These are phyloP conservation scores for Phialophora verrucosa DNA, from an alignment of 2,329 filamentous ascomycete species.

Conservation along the genomic window DNA sequence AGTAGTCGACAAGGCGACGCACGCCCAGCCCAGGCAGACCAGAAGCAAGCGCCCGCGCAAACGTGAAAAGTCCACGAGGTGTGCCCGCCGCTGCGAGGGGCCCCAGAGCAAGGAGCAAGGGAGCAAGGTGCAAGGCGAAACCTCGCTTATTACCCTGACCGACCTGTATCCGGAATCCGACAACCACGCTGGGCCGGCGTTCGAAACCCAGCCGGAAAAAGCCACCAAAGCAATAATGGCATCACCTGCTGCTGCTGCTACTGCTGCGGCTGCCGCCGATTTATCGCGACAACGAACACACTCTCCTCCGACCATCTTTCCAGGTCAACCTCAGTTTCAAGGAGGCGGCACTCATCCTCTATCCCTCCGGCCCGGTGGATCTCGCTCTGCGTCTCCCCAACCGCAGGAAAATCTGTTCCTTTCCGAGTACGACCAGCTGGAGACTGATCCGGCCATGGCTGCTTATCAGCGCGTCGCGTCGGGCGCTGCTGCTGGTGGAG, in stretches of 20 bases:
- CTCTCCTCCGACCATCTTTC: slow-evolving; percentile 9
- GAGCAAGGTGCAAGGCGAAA: not conserved
- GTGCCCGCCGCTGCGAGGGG: too few species aligned
- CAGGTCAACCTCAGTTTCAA: slow-evolving; percentile 11
- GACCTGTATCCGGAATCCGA: not conserved
- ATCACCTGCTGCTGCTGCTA: not conserved
- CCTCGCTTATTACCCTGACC: not conserved
- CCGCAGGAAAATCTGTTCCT: slow-evolving; percentile 15
- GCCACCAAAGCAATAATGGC: not conserved
- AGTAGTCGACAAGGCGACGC: not conserved
- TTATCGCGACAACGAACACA: slow-evolving; percentile 15
- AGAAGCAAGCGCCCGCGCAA: not conserved
- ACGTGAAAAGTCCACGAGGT: too few species aligned
- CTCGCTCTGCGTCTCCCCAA: slow-evolving; percentile 33
- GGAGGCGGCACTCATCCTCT: slow-evolving; percentile 27
- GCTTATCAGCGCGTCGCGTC: slow-evolving; percentile 25
- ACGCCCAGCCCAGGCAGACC: not conserved
- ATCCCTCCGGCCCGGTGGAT: slow-evolving; percentile 33
- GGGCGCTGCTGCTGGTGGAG: slow-evolving; percentile 13
- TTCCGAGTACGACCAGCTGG: slow-evolving; percentile 11
- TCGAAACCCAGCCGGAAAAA: not conserved
- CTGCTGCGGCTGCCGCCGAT: slow-evolving; percentile 2
- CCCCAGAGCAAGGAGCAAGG: not conserved
- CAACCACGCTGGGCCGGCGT: not conserved
- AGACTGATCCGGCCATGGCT: slow-evolving; percentile 23